Conservation (phyloP, 441 rosid genomes). For the Jatropha multifida region DNA sequence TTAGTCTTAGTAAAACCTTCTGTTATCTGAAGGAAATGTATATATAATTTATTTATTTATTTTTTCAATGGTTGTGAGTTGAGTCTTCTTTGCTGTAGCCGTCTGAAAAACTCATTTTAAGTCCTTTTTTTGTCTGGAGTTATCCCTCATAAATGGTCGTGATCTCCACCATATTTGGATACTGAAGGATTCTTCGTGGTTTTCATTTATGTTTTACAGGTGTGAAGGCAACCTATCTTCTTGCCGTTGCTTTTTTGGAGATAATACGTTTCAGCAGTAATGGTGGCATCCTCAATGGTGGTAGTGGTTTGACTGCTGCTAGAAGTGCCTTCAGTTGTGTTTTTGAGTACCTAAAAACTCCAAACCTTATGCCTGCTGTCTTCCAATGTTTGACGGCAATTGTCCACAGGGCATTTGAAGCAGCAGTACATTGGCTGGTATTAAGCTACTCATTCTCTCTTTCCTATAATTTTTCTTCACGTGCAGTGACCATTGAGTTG, state of each 20-base stretch:
- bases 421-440: slow-evolving; percentile 96
- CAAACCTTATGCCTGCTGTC: slow-evolving; percentile 89
- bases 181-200: not conserved
- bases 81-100: too few species aligned
- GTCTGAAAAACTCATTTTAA: not conserved
- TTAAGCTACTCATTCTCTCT: slow-evolving; percentile 14
- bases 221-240: slow-evolving; percentile 98
- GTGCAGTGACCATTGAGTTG: not conserved
- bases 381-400: slow-evolving; percentile 89
- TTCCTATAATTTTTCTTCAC: not conserved
- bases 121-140: not conserved
- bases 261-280: slow-evolving; percentile 95
- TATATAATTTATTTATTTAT: too few species aligned
- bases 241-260: slow-evolving; percentile 95
- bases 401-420: slow-evolving; percentile 92
- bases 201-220: slow-evolving; percentile 48
- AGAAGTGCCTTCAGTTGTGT: slow-evolving; percentile 99
- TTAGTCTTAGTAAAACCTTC: not conserved
- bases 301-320: slow-evolving; percentile 54
- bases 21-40: not conserved
- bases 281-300: slow-evolving; percentile 96
- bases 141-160: not conserved
- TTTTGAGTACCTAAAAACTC: slow-evolving; percentile 94
- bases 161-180: not conserved
- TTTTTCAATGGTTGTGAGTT: too few species aligned